phyloP scores from a whole-genome alignment of 208 protist genomes.

The Blechomonas ayalai region DNA sequence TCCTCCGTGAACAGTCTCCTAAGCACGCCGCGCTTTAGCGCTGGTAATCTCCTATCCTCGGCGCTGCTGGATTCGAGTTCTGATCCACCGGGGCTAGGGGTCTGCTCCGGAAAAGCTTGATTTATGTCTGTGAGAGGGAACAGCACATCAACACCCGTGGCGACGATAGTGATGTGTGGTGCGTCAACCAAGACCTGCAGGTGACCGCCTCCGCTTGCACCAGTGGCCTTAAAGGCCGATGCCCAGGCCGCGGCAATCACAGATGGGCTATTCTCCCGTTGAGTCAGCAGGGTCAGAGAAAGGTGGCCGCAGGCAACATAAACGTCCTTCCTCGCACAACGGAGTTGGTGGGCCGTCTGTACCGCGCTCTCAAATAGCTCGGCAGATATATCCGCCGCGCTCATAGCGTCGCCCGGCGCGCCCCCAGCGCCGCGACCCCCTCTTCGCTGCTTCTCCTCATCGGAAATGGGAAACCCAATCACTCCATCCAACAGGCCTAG shows the following conservation, averaged over 20 bases:
- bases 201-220: too few relatives aligned
- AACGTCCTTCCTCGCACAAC: not conserved
- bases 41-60: too few relatives aligned
- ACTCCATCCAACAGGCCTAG: too few relatives aligned
- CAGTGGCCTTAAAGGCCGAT: too few relatives aligned
- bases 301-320: not conserved
- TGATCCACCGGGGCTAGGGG: too few relatives aligned
- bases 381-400: not conserved
- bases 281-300: slow-evolving; percentile 1
- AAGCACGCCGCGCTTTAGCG: not conserved
- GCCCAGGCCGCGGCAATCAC: not conserved
- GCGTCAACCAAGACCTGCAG: not conserved
- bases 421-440: too few relatives aligned
- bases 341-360: not conserved
- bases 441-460: too few relatives aligned
- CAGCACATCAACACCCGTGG: not conserved
- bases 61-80: too few relatives aligned
- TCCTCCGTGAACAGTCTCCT: not conserved
- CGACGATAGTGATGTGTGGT: slow-evolving; percentile 1
- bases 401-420: not conserved
- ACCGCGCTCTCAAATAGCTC: not conserved
- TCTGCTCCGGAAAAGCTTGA: not conserved
- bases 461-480: too few relatives aligned
- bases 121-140: not conserved
- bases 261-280: not conserved